These are phyloP conservation scores for Macaranga tanarius DNA, from an alignment of 441 rosid species.

Conservation along the genomic window DNA sequence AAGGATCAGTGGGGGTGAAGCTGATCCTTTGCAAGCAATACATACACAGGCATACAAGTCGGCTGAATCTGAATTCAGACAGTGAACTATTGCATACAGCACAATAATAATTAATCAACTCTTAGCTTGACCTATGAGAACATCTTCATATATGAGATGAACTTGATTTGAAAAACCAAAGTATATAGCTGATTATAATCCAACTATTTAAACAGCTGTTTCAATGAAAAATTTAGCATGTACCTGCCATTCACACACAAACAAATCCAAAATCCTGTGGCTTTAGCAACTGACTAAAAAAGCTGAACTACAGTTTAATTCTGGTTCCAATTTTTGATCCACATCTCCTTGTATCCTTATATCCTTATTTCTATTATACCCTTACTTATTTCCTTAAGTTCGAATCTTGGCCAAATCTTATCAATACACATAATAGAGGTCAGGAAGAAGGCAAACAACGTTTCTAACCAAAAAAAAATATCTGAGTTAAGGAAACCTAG, in stretches of 20 bases:
- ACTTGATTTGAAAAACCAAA: neutral
- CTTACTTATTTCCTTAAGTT: neutral
- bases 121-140: neutral
- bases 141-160: slow-evolving; percentile 3
- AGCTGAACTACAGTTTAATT: neutral
- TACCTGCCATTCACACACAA: neutral
- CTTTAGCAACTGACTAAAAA: neutral
- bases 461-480: neutral
- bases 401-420: neutral
- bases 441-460: neutral
- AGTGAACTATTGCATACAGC: neutral
- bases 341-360: neutral
- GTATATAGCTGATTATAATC: neutral
- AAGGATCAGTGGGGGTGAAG: neutral
- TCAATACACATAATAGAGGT: neutral
- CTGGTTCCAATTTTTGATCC: neutral
- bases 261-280: neutral
- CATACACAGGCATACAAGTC: neutral
- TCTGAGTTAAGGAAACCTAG: neutral
- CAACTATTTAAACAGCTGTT: neutral
- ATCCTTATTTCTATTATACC: neutral
- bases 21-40: too few relatives aligned
- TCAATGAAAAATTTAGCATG: neutral
- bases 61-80: neutral
- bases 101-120: neutral